Conservation (phyloP, 257 asterid species). For the Capsicum chinense region DNA sequence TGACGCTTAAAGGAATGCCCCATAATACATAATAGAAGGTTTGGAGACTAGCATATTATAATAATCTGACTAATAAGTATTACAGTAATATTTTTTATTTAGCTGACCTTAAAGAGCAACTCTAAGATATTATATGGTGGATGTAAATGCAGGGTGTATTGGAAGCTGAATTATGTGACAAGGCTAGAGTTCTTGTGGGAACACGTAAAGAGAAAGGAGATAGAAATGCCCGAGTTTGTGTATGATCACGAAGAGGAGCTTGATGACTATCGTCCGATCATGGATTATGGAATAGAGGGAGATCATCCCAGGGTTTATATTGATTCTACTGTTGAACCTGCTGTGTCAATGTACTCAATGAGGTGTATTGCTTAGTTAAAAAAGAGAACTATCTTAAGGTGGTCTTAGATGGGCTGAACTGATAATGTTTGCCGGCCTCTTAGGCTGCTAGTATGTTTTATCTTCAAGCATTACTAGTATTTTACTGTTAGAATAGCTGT, state of each 20-base stretch:
- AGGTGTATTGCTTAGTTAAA: conserved; percentile 71
- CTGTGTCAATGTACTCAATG: conserved; percentile 65
- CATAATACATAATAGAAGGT: neutral
- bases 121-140: neutral
- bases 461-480: conserved; percentile 5
- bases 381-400: neutral
- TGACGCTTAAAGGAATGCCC: neutral
- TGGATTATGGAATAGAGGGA: conserved; percentile 78
- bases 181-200: conserved; percentile 80
- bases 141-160: conserved; percentile 47
- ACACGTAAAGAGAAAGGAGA: conserved; percentile 54
- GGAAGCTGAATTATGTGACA: conserved; percentile 63
- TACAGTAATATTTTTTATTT: neutral
- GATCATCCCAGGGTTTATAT: conserved; percentile 65
- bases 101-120: neutral
- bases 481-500: neutral
- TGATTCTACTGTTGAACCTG: conserved; percentile 42
- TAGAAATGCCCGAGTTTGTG: conserved; percentile 81
- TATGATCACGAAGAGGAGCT: conserved; percentile 69
- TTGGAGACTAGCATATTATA: neutral
- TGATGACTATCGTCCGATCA: conserved; percentile 49
- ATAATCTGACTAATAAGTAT: neutral
- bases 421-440: conserved; percentile 20
- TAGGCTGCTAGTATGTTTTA: conserved; percentile 8
- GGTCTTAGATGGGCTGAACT: conserved; percentile 29